phyloP scores from a whole-genome alignment of 1,284 basidiomycete species.

The Pascua sp. region DNA sequence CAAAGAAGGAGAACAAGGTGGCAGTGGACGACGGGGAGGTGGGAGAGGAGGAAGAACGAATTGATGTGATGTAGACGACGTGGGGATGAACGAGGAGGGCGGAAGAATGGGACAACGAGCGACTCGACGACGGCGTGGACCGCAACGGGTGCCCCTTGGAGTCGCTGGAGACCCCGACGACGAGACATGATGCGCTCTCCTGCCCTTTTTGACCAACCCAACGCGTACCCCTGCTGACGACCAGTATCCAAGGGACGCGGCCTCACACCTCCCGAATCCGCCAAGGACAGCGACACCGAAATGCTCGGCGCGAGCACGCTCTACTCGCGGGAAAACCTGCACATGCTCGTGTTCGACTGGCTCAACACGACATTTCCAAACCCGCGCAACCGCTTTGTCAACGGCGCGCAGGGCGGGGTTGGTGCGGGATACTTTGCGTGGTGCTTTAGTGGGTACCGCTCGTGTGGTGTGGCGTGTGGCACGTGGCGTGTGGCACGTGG shows the following conservation, averaged over 20 bases:
- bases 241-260: conserved; percentile 44
- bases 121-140: no score
- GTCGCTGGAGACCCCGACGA: background rate
- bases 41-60: no score
- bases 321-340: conserved; percentile 46
- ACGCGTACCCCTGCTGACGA: background rate
- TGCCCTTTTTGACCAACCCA: background rate
- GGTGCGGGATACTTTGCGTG: conserved; percentile 45
- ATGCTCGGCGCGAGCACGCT: conserved; percentile 33
- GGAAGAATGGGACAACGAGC: no score
- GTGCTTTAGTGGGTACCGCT: conserved; percentile 42
- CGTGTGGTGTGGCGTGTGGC: conserved; percentile 3
- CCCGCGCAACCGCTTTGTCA: conserved; percentile 33
- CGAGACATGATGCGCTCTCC: background rate
- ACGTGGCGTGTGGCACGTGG: conserved; percentile 39
- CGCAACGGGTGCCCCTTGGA: no score
- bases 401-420: conserved; percentile 48
- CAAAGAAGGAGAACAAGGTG: no score
- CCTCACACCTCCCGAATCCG: conserved; percentile 15
- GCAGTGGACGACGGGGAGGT: no score
- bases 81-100: no score
- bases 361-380: conserved; percentile 42
- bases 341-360: conserved; percentile 44
- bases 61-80: no score
- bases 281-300: background rate